These are phyloP conservation scores for Chaetomiaceae sp. DNA, from an alignment of 2,329 filamentous ascomycete species.

Conservation along the genomic window DNA sequence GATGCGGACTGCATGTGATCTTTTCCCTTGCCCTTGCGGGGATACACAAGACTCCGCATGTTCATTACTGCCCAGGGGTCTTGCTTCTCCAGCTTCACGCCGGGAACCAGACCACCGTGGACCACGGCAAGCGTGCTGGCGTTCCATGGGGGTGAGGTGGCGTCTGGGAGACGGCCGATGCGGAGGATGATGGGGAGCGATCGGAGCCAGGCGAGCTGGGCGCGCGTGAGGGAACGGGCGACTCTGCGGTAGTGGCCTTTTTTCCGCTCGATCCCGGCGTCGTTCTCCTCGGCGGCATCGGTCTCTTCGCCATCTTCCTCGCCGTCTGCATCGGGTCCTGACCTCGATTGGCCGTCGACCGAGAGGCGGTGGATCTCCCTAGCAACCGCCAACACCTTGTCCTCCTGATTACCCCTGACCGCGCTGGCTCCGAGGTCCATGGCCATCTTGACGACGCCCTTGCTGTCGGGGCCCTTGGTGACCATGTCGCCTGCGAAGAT, in stretches of 20 bases:
- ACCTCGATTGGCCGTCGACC: not conserved
- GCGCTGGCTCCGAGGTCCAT: constrained; percentile 70
- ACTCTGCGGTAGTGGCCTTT: constrained; percentile 37
- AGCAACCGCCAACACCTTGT: constrained; percentile 69
- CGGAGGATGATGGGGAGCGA: constrained; percentile 73
- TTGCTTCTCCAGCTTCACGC: constrained; percentile 62
- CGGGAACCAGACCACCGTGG: constrained; percentile 81
- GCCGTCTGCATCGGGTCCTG: not conserved
- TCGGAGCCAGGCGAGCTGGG: constrained; percentile 66
- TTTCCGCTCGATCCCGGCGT: constrained; percentile 2
- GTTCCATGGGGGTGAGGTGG: constrained; percentile 32
- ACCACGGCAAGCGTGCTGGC: constrained; percentile 62
- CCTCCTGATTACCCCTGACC: constrained; percentile 91
- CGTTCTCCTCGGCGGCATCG: constrained; percentile 4
- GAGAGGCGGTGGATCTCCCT: constrained; percentile 30
- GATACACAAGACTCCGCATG: constrained; percentile 72
- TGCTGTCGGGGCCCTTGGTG: constrained; percentile 80
- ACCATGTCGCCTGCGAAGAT: constrained; percentile 76
- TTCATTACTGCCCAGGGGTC: constrained; percentile 84
- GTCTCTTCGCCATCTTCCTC: constrained; percentile 2
- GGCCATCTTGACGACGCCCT: constrained; percentile 70
- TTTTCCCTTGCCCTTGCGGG: constrained; percentile 27
- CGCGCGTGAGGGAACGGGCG: constrained; percentile 47
- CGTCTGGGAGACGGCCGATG: constrained; percentile 56
- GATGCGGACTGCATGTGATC: constrained; percentile 9